A percentile compares a stretch with the other conserved stretches of the same genome.
Conservation (phyloP, 257 asterid species). For the Rhazya stricta region DNA sequence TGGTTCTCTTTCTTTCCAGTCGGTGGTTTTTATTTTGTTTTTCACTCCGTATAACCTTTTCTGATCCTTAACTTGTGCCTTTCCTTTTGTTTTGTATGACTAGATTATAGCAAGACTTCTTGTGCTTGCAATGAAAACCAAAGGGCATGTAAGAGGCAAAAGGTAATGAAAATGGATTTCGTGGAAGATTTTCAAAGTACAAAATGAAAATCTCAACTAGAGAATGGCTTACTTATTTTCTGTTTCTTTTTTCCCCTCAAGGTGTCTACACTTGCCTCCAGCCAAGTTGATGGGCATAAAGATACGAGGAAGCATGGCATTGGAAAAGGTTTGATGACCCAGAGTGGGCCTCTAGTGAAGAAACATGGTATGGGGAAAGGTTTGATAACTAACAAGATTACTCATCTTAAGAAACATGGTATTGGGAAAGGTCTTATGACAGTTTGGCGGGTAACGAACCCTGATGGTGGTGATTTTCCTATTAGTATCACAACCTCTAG, state of each 20-base stretch:
- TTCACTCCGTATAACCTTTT: background rate
- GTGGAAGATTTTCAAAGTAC: background rate
- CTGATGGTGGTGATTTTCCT: conserved; percentile 37
- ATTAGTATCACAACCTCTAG: conserved; percentile 29
- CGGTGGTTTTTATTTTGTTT: too few species aligned
- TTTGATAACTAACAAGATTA: conserved; percentile 39
- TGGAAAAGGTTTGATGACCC: conserved; percentile 76
- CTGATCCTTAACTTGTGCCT: conserved; percentile 11
- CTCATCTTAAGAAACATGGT: conserved; percentile 44
- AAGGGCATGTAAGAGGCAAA: conserved; percentile 49
- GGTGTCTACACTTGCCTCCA: conserved; percentile 42
- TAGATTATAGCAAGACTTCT: conserved; percentile 54
- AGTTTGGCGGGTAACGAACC: conserved; percentile 37
- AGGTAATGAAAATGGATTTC: conserved; percentile 43
- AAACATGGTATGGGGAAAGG: conserved; percentile 77
- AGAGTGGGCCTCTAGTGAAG: conserved; percentile 20
- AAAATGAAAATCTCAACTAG: background rate
- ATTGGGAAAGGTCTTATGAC: conserved; percentile 80
- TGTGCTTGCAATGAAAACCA: conserved; percentile 36
- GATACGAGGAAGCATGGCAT: conserved; percentile 39
- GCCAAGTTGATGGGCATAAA: conserved; percentile 34
- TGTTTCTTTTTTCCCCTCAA: conserved; percentile 22
- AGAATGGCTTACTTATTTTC: conserved; percentile 11
- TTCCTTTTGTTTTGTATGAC: conserved; percentile 25
- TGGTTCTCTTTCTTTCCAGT: background rate